Evolutionary conservation across 2,329 filamentous ascomycete species (phyloP), one percentile per base, ranked within the genome.

Genomic region (Fonsecaea nubica): DNA sequence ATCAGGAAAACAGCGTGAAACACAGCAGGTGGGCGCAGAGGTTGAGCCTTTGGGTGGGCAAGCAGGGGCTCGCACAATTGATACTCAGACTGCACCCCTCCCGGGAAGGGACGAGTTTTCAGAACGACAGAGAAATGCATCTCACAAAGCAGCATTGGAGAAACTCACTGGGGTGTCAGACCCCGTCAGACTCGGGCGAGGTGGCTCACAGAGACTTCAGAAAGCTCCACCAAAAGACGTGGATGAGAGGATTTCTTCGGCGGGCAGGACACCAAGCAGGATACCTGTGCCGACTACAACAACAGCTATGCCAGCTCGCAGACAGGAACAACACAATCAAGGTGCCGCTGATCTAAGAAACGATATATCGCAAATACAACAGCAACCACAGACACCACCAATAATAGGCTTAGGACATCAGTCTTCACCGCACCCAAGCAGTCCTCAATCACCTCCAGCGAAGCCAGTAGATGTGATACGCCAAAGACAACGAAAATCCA

Each of bases 401-500:
- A 60, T 58, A 9, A 60, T 58, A 32, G 62, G 62, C 36, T 53
- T 62, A 25, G 67, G 63, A 5, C 61, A 67, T 40, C 70, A 71
- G 48, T 56, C 66, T 38, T 71, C 71, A 32, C 67, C 69, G 30
- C 65, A 68, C 60, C 65, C 69, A 15, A 69, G 67, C 45, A 71
- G 69, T 35, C 69, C 67, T 38, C 64, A 61, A 25, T 72, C 71
- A 13, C 65, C 69, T 12, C 66, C 69, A 13, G 59, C 58, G 36
- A 69, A 65, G 36, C 65, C 62, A 18, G 50, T 55, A 25, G 67
- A 71, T 67, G 67, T 66, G 15, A 66, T 61, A 45, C 62, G 61
- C n/a, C 71, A 72, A 59, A 67, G 65, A 56, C 70, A 71, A 58
- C 63, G 68, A 25, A 74, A 76, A 60, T 76, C 78, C 32, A 80